Evolutionary conservation across 257 asterid species (phyloP).

Genomic region (Henckelia pumila): DNA sequence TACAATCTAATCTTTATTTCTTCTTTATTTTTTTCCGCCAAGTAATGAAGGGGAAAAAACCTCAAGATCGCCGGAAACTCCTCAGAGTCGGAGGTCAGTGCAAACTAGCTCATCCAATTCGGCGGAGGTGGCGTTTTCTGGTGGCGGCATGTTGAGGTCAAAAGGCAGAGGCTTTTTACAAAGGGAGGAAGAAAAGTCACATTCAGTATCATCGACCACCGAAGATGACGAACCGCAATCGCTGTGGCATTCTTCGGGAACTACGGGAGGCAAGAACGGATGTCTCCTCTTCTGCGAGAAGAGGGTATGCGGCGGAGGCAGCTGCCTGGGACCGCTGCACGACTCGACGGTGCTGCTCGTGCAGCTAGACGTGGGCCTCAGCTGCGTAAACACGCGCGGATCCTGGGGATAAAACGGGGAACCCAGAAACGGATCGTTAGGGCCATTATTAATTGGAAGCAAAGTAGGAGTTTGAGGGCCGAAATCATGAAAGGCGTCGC

Average conservation of each 20-base stretch:
- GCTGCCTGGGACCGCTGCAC: constrained; percentile 62
- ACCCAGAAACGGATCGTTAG: constrained; percentile 29
- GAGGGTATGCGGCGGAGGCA: constrained; percentile 16
- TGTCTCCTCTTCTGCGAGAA: constrained; percentile 31
- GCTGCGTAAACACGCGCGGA: constrained; percentile 39
- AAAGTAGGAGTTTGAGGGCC: constrained; percentile 30
- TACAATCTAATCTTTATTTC: too few species aligned
- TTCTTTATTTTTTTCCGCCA: too few species aligned
- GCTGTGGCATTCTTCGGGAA: constrained; percentile 52
- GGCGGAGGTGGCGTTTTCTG: constrained; percentile 18
- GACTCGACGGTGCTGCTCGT: constrained; percentile 80
- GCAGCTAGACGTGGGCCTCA: constrained; percentile 64
- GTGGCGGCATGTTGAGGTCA: constrained; percentile 51
- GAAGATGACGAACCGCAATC: constrained; percentile 71
- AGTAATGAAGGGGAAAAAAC: background rate
- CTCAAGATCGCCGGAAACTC: background rate
- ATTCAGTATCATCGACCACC: constrained; percentile 52
- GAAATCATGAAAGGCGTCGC: constrained; percentile 27
- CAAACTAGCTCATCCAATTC: constrained; percentile 36
- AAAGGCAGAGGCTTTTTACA: constrained; percentile 42
- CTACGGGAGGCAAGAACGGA: constrained; percentile 48
- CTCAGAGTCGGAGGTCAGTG: constrained; percentile 46
- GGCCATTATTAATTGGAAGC: constrained; percentile 19
- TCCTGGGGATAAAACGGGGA: constrained; percentile 45
- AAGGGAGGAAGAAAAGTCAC: constrained; percentile 42